Evolutionary conservation across 257 asterid genomes (phyloP), one percentile per base, ranked within the genome.

Genomic region (Haberlea rhodopensis): DNA sequence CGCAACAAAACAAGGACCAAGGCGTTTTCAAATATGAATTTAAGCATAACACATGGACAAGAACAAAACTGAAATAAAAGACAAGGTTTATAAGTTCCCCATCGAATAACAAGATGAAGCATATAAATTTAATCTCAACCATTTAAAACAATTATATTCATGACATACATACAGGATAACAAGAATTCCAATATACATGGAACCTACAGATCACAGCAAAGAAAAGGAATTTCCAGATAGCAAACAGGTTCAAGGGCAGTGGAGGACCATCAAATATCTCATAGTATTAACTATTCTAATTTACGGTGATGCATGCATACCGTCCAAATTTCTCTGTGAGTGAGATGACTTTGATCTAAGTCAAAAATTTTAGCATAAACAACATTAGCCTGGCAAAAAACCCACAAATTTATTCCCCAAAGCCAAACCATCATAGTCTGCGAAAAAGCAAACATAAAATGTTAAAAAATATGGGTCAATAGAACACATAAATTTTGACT

Each of bases 381-480:
- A 52, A 90, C 79, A 68, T 79, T 88, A 63, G 91, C 65, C 76
- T 83, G 96, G 58, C 89, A 69, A 72, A 94, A 94, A 61, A 90
- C 87, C 97, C 97, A 90, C 69, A 94, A 73, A 72, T 90, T 94
- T 74, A 84, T 69, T 62, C 99, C 99, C 99, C 99, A 90, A 25
- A 94, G 89, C 97, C 99, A 94, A 66, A 94, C 87, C 82, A 81
- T 76, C 96, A 90, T 76, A 54, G 99, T 88, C 99, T 94, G 95
- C 79, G 82, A 65, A 28, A 67, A 53, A 64, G 24, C 48, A 72
- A 74, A 66, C 69, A 63, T n/a, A 16, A 60, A 62, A 19, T 23
- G 40, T 32, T 52, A 51, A 45, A 62, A 49, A 43, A 28, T 51
- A 5, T 22, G 27, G 43, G 49, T 60, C 37, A 20, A 43, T 19